Base-by-base conservation (phyloP, 2,329 filamentous ascomycete species). In the Diaporthe australafricana region DNA sequence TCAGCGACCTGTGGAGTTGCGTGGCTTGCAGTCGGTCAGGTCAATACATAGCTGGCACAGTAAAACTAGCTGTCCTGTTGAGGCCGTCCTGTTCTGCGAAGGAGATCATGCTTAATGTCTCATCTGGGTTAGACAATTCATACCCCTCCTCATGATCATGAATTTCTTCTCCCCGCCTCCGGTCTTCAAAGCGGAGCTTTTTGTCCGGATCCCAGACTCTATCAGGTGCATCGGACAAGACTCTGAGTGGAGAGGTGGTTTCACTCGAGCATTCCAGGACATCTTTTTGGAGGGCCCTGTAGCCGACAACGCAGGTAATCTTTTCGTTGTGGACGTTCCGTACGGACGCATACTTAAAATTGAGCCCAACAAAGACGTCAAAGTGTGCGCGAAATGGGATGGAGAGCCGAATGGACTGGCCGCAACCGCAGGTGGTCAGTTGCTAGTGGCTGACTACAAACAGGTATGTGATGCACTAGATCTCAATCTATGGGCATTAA, bases 191-290 rank as follows among this genome's bases (percentile, higher is more conserved):
- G 55, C 55, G 12, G 55, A 57, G 22, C 35, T 57, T 3, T 57
- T 25, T 14, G 9, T 57, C 2, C 5, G 55, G n/a, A 42, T 57
- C n/a, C 55, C 55, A 27, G 55, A 57, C 22, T 42, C 35, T 12
- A 11, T 42, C 0, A 57, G 55, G 35, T 57, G 55, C 22, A 42
- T 57, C n/a, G 55, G 55, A 9, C 55, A 57, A 2, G n/a, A 57
- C 35, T 25, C 55, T 14, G 55, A 57, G 55, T 57, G 55, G 55
- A 32, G 55, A 40, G 55, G 55, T 57, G 55, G 55, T 20, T 57
- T 57, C 20, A 57, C 55, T 11, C 55, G 55, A 7, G 35, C 55
- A 27, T 57, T 57, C 22, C 55, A 57, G 55, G 35, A 42, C n/a
- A 57, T 57, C n/a, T 57, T 57, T 27, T n/a, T 57, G 4, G 55